Evolutionary conservation across 768 basidiomycete genomes (phyloP).

Genomic region (Pulveroboletus ravenelii): DNA sequence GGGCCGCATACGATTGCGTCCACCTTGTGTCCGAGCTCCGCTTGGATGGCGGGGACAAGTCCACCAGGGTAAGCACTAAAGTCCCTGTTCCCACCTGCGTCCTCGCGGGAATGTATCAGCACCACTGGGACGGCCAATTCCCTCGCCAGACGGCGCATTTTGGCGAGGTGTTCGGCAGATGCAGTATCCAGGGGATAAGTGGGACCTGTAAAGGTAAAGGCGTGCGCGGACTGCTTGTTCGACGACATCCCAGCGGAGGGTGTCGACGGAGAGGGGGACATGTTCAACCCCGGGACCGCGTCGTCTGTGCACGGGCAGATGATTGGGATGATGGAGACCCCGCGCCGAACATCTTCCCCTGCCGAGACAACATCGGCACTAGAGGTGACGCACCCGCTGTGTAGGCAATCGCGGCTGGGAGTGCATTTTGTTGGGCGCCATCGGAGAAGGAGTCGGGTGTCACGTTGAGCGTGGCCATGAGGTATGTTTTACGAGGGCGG

Average conservation of each 20-base stretch:
- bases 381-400: slow-evolving; percentile 42
- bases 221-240: slow-evolving; percentile 58
- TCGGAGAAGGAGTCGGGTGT: too few species aligned
- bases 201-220: slow-evolving; percentile 71
- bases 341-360: too few species aligned
- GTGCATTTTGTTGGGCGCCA: slow-evolving; percentile 51
- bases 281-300: background rate
- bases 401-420: slow-evolving; percentile 53
- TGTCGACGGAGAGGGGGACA: slow-evolving; percentile 25
- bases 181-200: slow-evolving; percentile 35
- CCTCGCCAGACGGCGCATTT: slow-evolving; percentile 71
- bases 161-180: slow-evolving; percentile 38
- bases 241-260: slow-evolving; percentile 25
- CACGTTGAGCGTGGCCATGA: slow-evolving; percentile 91
- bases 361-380: too few species aligned
- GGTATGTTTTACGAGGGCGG: slow-evolving; percentile 43
- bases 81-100: slow-evolving; percentile 71
- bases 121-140: slow-evolving; percentile 65
- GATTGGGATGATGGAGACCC: slow-evolving; percentile 64
- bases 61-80: slow-evolving; percentile 44
- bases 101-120: slow-evolving; percentile 92
- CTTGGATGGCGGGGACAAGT: slow-evolving; percentile 64
- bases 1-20: slow-evolving; percentile 52
- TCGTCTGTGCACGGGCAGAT: slow-evolving; percentile 39
- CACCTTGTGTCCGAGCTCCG: slow-evolving; percentile 70